A percentile compares a stretch with the other conserved stretches of the same genome.
Evolutionary conservation across 805 yeast species (phyloP).

Genomic region (Yarrowia deformans): DNA sequence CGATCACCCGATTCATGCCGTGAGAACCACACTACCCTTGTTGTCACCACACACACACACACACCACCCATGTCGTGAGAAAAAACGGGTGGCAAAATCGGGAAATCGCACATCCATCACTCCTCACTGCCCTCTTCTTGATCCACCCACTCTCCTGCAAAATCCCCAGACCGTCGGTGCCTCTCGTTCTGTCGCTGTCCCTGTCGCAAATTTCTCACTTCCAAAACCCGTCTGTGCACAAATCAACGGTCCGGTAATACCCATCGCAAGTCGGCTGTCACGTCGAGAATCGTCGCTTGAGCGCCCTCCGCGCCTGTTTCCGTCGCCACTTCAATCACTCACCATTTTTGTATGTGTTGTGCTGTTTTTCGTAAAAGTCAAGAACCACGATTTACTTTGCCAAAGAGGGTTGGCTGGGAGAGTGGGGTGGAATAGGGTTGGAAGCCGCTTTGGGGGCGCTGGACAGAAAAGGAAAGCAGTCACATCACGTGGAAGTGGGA

Average conservation of each 20-base stretch:
- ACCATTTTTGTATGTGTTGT: constrained; percentile 40
- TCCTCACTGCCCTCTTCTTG: too few relatives aligned
- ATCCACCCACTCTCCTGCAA: too few relatives aligned
- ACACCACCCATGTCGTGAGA: too few relatives aligned
- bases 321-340: constrained; percentile 18
- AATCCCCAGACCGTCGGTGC: not conserved
- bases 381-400: constrained; percentile 15
- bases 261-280: not conserved
- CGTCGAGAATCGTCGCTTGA: not conserved
- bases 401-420: constrained; percentile 34
- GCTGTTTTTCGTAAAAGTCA: constrained; percentile 37
- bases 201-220: not conserved
- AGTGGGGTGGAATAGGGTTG: constrained; percentile 39
- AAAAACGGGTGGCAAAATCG: too few relatives aligned
- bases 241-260: constrained; percentile 2
- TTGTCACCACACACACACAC: too few relatives aligned
- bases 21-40: too few relatives aligned
- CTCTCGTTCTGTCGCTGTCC: not conserved
- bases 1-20: too few relatives aligned
- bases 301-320: not conserved
- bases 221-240: not conserved
- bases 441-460: not conserved
- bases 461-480: constrained; percentile 8
- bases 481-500: constrained; percentile 28
- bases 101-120: too few relatives aligned